These are phyloP conservation scores for Magnaporthales sp. DNA, from an alignment of 2,329 filamentous ascomycete species.

Conservation along the genomic window DNA sequence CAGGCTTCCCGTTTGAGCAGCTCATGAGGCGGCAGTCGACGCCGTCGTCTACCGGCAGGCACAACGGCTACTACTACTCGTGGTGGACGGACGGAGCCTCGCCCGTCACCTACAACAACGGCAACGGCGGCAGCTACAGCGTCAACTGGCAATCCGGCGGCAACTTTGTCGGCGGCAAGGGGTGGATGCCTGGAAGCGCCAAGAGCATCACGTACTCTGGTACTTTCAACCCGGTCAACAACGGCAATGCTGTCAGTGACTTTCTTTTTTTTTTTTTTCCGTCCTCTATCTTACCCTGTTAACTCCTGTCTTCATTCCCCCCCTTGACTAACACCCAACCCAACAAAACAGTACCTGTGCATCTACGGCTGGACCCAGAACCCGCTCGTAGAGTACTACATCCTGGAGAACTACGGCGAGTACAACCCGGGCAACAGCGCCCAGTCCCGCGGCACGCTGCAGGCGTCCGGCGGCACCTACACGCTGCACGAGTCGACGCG, in stretches of 20 bases:
- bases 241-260: constrained; percentile 4
- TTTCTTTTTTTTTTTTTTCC: neutral
- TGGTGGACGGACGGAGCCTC: constrained; percentile 48
- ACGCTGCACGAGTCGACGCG: constrained; percentile 23
- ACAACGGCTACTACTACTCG: constrained; percentile 52
- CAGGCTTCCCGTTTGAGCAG: constrained; percentile 14
- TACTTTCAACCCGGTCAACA: constrained; percentile 3
- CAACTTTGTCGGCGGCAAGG: constrained; percentile 48
- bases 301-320: neutral
- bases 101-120: constrained; percentile 46
- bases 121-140: constrained; percentile 33
- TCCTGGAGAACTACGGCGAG: constrained; percentile 12
- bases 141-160: constrained; percentile 38
- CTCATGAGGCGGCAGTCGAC: constrained; percentile 23
- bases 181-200: constrained; percentile 33
- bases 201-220: constrained; percentile 4
- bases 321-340: neutral
- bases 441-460: constrained; percentile 18
- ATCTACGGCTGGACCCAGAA: constrained; percentile 13
- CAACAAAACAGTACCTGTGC: constrained; percentile 5
- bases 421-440: constrained; percentile 11
- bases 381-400: constrained; percentile 14
- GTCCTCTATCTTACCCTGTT: neutral
- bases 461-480: constrained; percentile 24
- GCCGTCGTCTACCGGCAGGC: constrained; percentile 36